Percentiles rank a stretch among this genome's conserved stretches.
These are phyloP conservation scores for Geotrichum candidum DNA, from an alignment of 1,139 yeast genomes.

Conservation along the genomic window DNA sequence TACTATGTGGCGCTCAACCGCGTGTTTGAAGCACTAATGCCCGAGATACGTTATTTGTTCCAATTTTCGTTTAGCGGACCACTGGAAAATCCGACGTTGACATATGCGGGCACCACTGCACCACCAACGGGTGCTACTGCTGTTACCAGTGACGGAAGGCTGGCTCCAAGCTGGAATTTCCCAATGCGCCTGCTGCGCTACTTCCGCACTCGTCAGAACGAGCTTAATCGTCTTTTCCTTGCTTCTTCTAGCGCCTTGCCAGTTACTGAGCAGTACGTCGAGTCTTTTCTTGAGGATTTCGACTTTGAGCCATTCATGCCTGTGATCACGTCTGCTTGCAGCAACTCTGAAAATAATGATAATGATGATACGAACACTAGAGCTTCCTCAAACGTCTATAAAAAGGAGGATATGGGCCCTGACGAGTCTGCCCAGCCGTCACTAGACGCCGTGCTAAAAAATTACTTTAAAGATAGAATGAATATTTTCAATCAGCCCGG, in stretches of 20 bases:
- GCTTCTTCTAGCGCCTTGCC: slow-evolving; percentile 22
- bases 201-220: slow-evolving; percentile 31
- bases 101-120: not conserved
- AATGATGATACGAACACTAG: not conserved
- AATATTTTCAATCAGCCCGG: slow-evolving; percentile 23
- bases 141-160: not conserved
- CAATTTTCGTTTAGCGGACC: slow-evolving; percentile 38
- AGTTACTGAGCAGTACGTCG: slow-evolving; percentile 17
- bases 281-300: not conserved
- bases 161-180: not conserved
- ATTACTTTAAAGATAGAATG: slow-evolving; percentile 28
- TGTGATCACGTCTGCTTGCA: not conserved
- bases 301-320: not conserved
- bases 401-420: not conserved
- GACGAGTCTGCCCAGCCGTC: not conserved
- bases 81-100: slow-evolving; percentile 20
- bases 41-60: slow-evolving; percentile 38
- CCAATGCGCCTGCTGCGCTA: slow-evolving; percentile 31
- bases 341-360: not conserved
- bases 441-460: slow-evolving; percentile 23
- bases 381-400: too few species aligned
- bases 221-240: slow-evolving; percentile 30
- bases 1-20: slow-evolving; percentile 35
- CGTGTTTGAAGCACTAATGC: slow-evolving; percentile 35
- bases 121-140: not conserved